Conservation (phyloP, 2,329 filamentous ascomycete species). For the Phyllachora maydis region DNA sequence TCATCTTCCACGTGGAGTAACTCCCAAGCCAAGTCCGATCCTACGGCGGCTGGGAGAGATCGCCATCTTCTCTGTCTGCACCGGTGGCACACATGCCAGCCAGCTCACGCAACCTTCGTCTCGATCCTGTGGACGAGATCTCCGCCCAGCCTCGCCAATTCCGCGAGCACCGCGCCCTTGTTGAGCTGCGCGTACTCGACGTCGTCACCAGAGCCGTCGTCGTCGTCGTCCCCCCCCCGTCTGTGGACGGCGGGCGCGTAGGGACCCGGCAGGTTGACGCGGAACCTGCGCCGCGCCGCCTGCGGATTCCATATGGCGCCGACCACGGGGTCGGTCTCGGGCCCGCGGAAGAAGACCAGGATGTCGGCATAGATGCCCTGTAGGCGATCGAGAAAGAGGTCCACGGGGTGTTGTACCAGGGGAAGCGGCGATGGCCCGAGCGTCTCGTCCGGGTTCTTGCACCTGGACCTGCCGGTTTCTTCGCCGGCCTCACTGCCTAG, state of each 20-base stretch:
- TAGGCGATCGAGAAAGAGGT: constrained; percentile 47
- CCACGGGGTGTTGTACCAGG: constrained; percentile 37
- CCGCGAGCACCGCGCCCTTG: constrained; percentile 42
- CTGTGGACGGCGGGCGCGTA: constrained; percentile 28
- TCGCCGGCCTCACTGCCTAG: constrained; percentile 7
- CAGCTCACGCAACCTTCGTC: constrained; percentile 12
- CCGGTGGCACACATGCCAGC: no score
- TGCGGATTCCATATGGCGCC: constrained; percentile 38
- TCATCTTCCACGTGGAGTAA: no score
- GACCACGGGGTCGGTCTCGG: constrained; percentile 29
- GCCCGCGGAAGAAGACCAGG: constrained; percentile 64
- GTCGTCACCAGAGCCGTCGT: constrained; percentile 14
- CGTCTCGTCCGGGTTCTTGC: constrained; percentile 61
- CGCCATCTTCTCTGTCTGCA: no score
- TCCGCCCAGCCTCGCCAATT: constrained; percentile 49
- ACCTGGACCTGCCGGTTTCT: constrained; percentile 25
- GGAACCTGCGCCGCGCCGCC: constrained; percentile 37
- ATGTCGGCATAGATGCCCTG: constrained; percentile 43
- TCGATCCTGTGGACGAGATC: constrained; percentile 51
- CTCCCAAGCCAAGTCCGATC: no score
- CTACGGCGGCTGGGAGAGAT: no score
- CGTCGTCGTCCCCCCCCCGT: constrained; percentile 7
- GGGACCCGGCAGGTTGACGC: constrained; percentile 49
- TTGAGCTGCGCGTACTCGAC: constrained; percentile 40
- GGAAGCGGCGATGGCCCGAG: constrained; percentile 21